Conservation (phyloP, 2,329 filamentous ascomycete genomes). For the Chaetomiaceae sp. region DNA sequence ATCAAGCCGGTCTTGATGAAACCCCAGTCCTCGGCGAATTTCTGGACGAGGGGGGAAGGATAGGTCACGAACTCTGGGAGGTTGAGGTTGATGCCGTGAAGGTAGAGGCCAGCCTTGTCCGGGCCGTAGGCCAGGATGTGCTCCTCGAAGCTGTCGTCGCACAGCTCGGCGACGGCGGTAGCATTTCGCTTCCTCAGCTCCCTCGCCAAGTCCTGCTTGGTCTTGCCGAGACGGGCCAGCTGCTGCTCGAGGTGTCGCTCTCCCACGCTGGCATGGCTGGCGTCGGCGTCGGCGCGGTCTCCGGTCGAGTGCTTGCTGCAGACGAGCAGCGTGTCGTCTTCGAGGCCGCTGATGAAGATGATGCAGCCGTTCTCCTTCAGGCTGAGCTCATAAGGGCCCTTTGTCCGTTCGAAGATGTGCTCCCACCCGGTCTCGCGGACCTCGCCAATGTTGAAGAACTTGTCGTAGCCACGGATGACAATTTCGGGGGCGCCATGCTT, state of each 20-base stretch:
- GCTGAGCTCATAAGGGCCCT: slow-evolving; percentile 88
- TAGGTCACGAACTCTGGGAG: slow-evolving; percentile 89
- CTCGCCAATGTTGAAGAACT: slow-evolving; percentile 95
- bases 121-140: slow-evolving; percentile 87
- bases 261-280: slow-evolving; percentile 81
- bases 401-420: slow-evolving; percentile 69
- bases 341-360: slow-evolving; percentile 89
- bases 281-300: slow-evolving; percentile 60
- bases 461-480: slow-evolving; percentile 87
- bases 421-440: slow-evolving; percentile 77
- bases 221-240: slow-evolving; percentile 71
- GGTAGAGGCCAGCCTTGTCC: slow-evolving; percentile 81
- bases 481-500: slow-evolving; percentile 68
- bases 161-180: slow-evolving; percentile 94
- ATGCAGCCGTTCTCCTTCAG: slow-evolving; percentile 99
- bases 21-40: slow-evolving; percentile 88
- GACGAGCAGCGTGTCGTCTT: slow-evolving; percentile 86
- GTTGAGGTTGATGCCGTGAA: slow-evolving; percentile 95
- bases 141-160: slow-evolving; percentile 94
- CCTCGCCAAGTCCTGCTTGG: slow-evolving; percentile 69
- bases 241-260: slow-evolving; percentile 80
- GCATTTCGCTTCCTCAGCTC: slow-evolving; percentile 75
- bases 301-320: slow-evolving; percentile 99
- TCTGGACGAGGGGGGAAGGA: slow-evolving; percentile 74
- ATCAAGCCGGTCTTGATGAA: slow-evolving; percentile 85